These are phyloP conservation scores for Talaromyces sp. DNA, from an alignment of 2,329 filamentous ascomycete species.

Conservation along the genomic window DNA sequence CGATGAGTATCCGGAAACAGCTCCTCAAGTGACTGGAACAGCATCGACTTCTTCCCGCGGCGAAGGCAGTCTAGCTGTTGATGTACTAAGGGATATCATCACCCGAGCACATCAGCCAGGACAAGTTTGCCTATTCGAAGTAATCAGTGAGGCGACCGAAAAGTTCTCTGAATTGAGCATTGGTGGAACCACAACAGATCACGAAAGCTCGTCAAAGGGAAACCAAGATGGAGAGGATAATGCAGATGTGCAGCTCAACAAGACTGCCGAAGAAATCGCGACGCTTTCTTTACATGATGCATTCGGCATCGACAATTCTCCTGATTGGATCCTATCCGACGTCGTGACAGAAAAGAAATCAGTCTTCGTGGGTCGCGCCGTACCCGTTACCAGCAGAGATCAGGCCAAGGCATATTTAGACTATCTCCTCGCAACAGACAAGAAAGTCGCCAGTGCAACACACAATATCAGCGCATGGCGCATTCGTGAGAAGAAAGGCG, in stretches of 20 bases:
- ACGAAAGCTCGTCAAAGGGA: background rate
- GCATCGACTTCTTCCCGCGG: slow-evolving; percentile 72
- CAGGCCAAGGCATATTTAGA: slow-evolving; percentile 69
- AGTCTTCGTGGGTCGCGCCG: slow-evolving; percentile 77
- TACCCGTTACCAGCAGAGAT: slow-evolving; percentile 63
- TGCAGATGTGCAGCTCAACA: slow-evolving; percentile 16
- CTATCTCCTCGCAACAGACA: slow-evolving; percentile 76
- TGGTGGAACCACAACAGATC: slow-evolving; percentile 20
- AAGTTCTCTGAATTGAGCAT: slow-evolving; percentile 55
- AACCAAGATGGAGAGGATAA: background rate
- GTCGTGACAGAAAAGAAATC: slow-evolving; percentile 78
- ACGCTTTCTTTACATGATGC: slow-evolving; percentile 28
- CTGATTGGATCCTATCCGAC: slow-evolving; percentile 71
- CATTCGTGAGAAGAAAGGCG: slow-evolving; percentile 52
- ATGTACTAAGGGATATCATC: slow-evolving; percentile 65
- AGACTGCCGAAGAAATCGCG: slow-evolving; percentile 17
- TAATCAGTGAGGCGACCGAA: slow-evolving; percentile 65
- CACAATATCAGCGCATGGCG: slow-evolving; percentile 97
- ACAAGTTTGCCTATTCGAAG: slow-evolving; percentile 81
- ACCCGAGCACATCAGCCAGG: slow-evolving; percentile 67
- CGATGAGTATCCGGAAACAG: slow-evolving; percentile 66
- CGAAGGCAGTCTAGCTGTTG: slow-evolving; percentile 67
- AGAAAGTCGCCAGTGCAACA: slow-evolving; percentile 77
- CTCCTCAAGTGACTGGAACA: slow-evolving; percentile 71
- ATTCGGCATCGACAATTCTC: slow-evolving; percentile 39